phyloP scores from a whole-genome alignment of 1,284 basidiomycete genomes.

The Entoloma clypeatum region DNA sequence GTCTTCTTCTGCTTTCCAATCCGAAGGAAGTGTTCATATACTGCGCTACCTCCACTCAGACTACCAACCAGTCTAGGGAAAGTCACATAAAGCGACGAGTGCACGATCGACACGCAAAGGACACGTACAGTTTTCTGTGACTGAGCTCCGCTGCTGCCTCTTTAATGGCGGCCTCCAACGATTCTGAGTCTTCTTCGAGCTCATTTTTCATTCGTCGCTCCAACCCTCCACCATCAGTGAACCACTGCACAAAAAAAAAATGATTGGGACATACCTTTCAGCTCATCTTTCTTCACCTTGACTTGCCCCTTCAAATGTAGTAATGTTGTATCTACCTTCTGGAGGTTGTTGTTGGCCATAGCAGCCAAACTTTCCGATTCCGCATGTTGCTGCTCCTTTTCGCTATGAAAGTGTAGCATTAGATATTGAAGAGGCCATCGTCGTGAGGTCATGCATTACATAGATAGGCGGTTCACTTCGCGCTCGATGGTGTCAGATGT shows the following conservation, averaged over 20 bases:
- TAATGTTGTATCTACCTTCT: conserved; percentile 59
- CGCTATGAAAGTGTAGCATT: conserved; percentile 35
- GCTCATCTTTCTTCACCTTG: conserved; percentile 59
- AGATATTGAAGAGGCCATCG: conserved; percentile 9
- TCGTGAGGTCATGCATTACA: conserved; percentile 21
- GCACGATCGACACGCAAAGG: too few species aligned
- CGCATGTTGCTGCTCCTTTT: conserved; percentile 60
- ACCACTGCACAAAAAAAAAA: not conserved
- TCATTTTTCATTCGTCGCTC: conserved; percentile 53
- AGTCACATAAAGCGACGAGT: too few species aligned
- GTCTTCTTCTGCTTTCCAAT: conserved; percentile 61
- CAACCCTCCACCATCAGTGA: conserved; percentile 37
- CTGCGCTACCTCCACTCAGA: conserved; percentile 40
- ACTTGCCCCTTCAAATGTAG: conserved; percentile 57
- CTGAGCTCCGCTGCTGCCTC: conserved; percentile 53
- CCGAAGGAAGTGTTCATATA: conserved; percentile 64
- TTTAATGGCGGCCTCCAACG: conserved; percentile 54
- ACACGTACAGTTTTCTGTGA: conserved; percentile 50
- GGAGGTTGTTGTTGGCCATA: conserved; percentile 50
- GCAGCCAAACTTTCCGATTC: conserved; percentile 53
- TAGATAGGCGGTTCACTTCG: conserved; percentile 61
- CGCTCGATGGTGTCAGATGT: conserved; percentile 66
- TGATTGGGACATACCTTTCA: conserved; percentile 46
- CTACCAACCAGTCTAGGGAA: conserved; percentile 24
- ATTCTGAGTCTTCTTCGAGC: conserved; percentile 35